Evolutionary conservation across 306 rosid species (phyloP), one percentile per base, ranked within the genome.

Genomic region (Cucurbita pepo): DNA sequence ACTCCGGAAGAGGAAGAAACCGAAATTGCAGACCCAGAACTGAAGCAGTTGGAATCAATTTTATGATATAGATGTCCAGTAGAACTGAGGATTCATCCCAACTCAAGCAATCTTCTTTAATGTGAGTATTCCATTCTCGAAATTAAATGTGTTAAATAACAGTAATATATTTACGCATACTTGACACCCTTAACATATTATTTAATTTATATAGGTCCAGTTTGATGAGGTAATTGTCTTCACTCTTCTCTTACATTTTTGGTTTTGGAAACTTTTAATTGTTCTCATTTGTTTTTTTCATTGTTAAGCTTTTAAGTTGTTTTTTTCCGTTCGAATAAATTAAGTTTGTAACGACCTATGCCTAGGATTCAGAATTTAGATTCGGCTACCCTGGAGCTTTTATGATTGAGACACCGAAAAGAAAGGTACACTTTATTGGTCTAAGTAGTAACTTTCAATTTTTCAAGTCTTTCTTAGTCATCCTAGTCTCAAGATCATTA

Each of bases 41-140:
- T 90, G 75, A 85, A 80, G 84, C 89, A 85, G 80, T 78, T 94
- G 78, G 89, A 94, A 63, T 85, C 94, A 54, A 85, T 90, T 67
- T 82, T 90, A 41, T 91, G 83, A 90, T 38, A 12, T 19, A 18
- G n/a, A 41, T 43, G 10, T 64, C n/a, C 71, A 2, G 34, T 30
- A 30, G 34, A 30, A 30, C 34, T 30, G 34, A 30, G 34, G 34
- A 3, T 30, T 44, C 51, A 63, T 40, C 16, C 0, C 30, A 43
- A 21, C 54, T 10, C 18, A 3, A 10, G 1, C 55, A 6, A 44
- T 65, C 55, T 43, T 38, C 51, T 40, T 63, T 43, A 14, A 61
- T 61, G 71, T 41, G 52, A 43, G 51, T 65, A 65, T 65, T 54
- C 38, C 4, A 30, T 44, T 48, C 5, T 4, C 21, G 18, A 43